A percentile compares a stretch with the other conserved stretches of the same genome.
Conservation (phyloP, 148 eudicot species). For the Fagopyrum homotropicum region DNA sequence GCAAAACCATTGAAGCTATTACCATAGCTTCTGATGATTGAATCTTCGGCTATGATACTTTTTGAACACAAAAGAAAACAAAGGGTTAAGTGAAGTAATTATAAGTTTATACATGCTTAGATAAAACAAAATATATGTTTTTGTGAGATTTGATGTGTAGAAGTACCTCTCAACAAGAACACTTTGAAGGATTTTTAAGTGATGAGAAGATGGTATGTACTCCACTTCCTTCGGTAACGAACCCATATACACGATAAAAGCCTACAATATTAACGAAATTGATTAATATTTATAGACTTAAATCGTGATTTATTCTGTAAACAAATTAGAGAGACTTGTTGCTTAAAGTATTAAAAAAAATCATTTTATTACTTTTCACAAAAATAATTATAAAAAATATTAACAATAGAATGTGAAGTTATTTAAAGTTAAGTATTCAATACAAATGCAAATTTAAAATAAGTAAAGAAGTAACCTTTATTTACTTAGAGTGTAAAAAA, state of each 20-base stretch:
- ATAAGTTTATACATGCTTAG: not conserved
- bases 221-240: constrained; percentile 15
- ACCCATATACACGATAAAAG: constrained; percentile 36
- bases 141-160: not conserved
- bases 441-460: too few relatives aligned
- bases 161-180: constrained; percentile 23
- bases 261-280: constrained; percentile 14
- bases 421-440: too few relatives aligned
- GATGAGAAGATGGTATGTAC: constrained; percentile 24
- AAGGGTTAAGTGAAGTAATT: not conserved
- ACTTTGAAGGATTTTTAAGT: constrained; percentile 21
- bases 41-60: constrained; percentile 13
- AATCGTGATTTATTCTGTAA: too few relatives aligned
- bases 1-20: constrained; percentile 44
- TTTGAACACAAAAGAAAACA: not conserved
- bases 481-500: too few relatives aligned
- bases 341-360: too few relatives aligned
- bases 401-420: too few relatives aligned
- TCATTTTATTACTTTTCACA: too few relatives aligned
- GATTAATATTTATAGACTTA: not conserved
- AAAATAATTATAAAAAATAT: too few relatives aligned
- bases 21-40: constrained; percentile 28
- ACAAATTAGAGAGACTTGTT: not conserved
- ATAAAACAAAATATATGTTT: not conserved
- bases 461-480: too few relatives aligned